Conservation (phyloP, 768 basidiomycete species). For the Candolleomyces aberdarensis region DNA sequence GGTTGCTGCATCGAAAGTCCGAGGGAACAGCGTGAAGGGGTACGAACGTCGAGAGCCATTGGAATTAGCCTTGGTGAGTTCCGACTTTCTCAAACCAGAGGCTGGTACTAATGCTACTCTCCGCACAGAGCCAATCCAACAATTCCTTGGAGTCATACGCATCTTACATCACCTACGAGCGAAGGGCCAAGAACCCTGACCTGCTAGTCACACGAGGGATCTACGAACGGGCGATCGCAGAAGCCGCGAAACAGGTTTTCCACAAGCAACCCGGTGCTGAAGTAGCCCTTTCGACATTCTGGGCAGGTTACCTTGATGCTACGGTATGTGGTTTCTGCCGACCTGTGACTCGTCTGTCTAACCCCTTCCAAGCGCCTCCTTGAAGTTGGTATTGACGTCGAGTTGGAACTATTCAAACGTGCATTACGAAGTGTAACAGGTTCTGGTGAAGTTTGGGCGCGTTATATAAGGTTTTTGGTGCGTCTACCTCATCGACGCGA, state of each 20-base stretch:
- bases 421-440: conserved; percentile 72
- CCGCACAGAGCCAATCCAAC: conserved; percentile 29
- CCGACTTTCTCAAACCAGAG: background rate
- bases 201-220: conserved; percentile 51
- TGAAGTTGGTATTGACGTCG: conserved; percentile 37
- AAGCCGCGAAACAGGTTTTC: conserved; percentile 61
- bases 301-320: conserved; percentile 71
- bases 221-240: conserved; percentile 74
- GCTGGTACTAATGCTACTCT: background rate
- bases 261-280: conserved; percentile 54
- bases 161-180: conserved; percentile 61
- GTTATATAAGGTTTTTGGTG: conserved; percentile 72
- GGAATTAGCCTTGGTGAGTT: conserved; percentile 58
- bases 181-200: conserved; percentile 57
- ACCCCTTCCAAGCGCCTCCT: conserved; percentile 39
- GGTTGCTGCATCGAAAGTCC: conserved; percentile 72
- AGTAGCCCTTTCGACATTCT: conserved; percentile 58
- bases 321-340: conserved; percentile 42
- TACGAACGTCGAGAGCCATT: conserved; percentile 61
- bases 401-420: conserved; percentile 45
- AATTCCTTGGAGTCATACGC: conserved; percentile 59
- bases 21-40: conserved; percentile 54
- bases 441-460: conserved; percentile 76
- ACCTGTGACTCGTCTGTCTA: background rate
- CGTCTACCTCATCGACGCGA: background rate